Evolutionary conservation across 257 asterid genomes (phyloP).

Genomic region (Scutellaria baicalensis): DNA sequence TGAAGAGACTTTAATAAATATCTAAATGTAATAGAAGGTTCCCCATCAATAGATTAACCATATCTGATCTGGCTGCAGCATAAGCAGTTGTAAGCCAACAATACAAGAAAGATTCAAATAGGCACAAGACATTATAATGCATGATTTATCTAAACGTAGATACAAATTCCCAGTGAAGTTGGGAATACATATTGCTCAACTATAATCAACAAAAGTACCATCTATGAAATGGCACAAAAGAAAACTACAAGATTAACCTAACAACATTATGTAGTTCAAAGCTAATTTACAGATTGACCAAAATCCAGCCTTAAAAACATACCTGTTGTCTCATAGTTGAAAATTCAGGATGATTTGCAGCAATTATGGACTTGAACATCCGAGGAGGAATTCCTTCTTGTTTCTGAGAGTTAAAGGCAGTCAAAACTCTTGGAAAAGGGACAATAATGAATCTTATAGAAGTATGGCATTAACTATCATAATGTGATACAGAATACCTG

Average conservation of each 20-base stretch:
- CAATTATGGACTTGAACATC: slow-evolving; percentile 96
- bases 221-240: not conserved
- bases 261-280: not conserved
- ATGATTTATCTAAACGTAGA: not conserved
- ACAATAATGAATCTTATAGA: slow-evolving; percentile 5
- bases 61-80: not conserved
- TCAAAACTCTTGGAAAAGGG: slow-evolving; percentile 8
- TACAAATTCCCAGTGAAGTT: slow-evolving; percentile 2
- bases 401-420: slow-evolving; percentile 47
- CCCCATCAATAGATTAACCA: not conserved
- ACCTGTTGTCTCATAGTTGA: slow-evolving; percentile 99
- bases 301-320: slow-evolving; percentile 11
- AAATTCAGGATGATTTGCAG: slow-evolving; percentile 98
- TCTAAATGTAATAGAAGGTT: not conserved
- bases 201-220: not conserved
- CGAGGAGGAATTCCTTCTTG: slow-evolving; percentile 97
- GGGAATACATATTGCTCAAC: not conserved
- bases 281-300: not conserved
- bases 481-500: not conserved
- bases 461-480: not conserved
- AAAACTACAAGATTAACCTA: not conserved
- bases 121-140: not conserved
- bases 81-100: not conserved
- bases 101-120: slow-evolving; percentile 3
- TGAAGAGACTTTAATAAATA: not conserved